A percentile compares a stretch with the other conserved stretches of the same genome.
Evolutionary conservation across 495 filamentous ascomycete genomes (phyloP).

Genomic region (Geopyxis carbonaria): DNA sequence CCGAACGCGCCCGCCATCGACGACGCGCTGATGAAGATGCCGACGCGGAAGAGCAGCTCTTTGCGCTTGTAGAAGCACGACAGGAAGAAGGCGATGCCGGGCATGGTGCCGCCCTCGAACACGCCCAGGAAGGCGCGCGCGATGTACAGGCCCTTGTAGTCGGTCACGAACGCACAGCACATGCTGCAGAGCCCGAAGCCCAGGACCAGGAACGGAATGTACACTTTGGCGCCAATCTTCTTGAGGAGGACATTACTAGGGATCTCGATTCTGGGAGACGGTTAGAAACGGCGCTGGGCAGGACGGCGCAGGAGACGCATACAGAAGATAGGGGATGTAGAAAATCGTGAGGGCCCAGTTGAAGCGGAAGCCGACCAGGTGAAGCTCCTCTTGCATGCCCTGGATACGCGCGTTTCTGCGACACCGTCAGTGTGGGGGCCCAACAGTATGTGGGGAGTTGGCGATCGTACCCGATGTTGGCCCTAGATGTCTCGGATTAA

Average conservation of each 20-base stretch:
- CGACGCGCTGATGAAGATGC: constrained; percentile 58
- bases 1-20: constrained; percentile 67
- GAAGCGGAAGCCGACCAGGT: constrained; percentile 33
- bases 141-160: constrained; percentile 18
- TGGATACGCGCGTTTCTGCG: constrained; percentile 39
- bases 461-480: constrained; percentile 22
- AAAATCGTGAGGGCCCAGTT: constrained; percentile 43
- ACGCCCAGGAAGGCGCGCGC: constrained; percentile 27
- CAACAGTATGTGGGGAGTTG: neutral
- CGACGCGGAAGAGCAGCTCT: constrained; percentile 43
- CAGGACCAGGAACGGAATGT: constrained; percentile 54
- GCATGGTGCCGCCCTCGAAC: constrained; percentile 24
- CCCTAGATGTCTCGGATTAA: constrained; percentile 4
- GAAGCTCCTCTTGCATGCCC: constrained; percentile 34
- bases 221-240: constrained; percentile 33
- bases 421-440: constrained; percentile 1
- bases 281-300: neutral
- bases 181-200: constrained; percentile 48
- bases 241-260: constrained; percentile 63
- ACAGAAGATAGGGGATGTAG: constrained; percentile 49
- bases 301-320: neutral
- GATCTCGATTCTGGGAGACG: constrained; percentile 28
- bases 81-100: constrained; percentile 60
- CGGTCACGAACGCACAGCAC: constrained; percentile 43
- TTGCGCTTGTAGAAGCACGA: constrained; percentile 69